phyloP scores from a whole-genome alignment of 73 alveolate species.

The Blepharisma japonicum region DNA sequence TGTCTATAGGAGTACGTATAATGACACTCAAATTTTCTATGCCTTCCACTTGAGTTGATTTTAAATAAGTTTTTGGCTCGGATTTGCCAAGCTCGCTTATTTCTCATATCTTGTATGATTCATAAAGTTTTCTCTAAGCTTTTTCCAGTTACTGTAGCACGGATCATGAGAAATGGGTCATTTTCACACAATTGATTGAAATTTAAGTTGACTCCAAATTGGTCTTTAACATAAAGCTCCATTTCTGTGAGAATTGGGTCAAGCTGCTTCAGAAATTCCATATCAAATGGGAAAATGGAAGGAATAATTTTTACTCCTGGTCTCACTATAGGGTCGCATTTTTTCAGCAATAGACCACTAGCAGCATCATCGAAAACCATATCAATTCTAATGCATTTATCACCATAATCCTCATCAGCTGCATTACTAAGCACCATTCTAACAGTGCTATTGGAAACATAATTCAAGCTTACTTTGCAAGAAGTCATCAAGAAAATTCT shows the following conservation, averaged over 20 bases:
- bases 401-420: constrained; percentile 7
- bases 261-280: not conserved
- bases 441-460: not conserved
- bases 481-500: not conserved
- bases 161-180: not conserved
- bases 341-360: not conserved
- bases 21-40: not conserved
- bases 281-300: not conserved
- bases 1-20: not conserved
- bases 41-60: constrained; percentile 12
- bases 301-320: not conserved
- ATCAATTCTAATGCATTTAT: constrained; percentile 11
- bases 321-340: not conserved
- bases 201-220: constrained; percentile 5
- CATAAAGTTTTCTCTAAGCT: not conserved
- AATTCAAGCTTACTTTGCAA: not conserved
- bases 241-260: constrained; percentile 16
- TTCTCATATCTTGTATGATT: not conserved
- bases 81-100: constrained; percentile 15
- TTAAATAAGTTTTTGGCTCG: not conserved
- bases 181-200: not conserved
- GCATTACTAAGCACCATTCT: not conserved
- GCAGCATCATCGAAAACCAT: constrained; percentile 20
- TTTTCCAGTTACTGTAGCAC: constrained; percentile 7
- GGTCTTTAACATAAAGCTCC: constrained; percentile 11